Base-by-base conservation (phyloP, 1,284 basidiomycete species). In the Tilletia caries region DNA sequence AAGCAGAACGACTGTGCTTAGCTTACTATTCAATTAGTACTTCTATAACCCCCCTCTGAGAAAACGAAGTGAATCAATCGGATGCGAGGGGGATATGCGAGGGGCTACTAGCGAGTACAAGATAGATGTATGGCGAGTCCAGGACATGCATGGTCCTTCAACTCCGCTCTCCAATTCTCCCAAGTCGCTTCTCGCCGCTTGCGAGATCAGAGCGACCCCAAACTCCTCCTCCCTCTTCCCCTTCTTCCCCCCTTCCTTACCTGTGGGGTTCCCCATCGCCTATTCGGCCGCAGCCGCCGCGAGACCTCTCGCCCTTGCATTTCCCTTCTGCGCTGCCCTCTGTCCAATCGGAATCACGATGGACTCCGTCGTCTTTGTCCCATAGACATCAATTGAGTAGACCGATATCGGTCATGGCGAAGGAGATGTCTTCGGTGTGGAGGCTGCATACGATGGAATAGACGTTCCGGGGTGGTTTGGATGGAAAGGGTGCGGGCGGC, bases 341-440 rank as follows among this genome's bases (percentile, higher is more conserved):
- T 33, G 37, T 37, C 41, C n/a, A n/a, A 34, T 46, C 3, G 66
- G 52, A 46, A 43, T 34, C 41, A 37, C 32, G 20, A 54, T 20
- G 20, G 29, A 18, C 4, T 27, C 13, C n/a, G 25, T 64, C 33
- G 1, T 74, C 52, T 29, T 64, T 66, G 6, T 68, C 65, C 12
- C 64, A 60, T 4, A 29, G 33, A 1, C 84, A 84, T 48, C 86
- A 84, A 65, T 83, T 84, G 23, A 96, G 86, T 68, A 98, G 85
- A 20, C 93, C 93, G 67, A 91, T 90, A 81, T 96, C 93, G 68
- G 91, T 89, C 68, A 98, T 85, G 0, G 93, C 91, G 82, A 94
- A 92, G 0, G 92, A 90, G 0, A 90, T 88, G 80, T 98, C 95
- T 73, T 97, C 93, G 0, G 89, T 83, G 1, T 92, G 88, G 67